Evolutionary conservation across 345 rosid genomes (phyloP).

Genomic region (Durio zibethinus): DNA sequence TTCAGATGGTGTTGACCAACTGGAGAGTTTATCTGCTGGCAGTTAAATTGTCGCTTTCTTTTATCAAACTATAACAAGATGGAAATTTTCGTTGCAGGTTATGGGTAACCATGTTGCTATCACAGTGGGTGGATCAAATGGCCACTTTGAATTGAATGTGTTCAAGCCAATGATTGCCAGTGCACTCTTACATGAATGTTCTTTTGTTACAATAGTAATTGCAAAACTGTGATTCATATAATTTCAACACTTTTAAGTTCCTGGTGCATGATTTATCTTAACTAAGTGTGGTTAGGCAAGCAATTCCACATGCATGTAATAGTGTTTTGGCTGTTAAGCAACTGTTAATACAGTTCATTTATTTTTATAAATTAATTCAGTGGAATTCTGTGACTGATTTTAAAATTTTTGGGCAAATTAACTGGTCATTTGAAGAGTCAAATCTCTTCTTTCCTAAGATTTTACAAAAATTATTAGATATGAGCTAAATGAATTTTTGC

Average conservation of each 20-base stretch:
- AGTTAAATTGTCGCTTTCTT: slow-evolving; percentile 7
- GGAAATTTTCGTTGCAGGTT: slow-evolving; percentile 45
- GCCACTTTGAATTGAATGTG: slow-evolving; percentile 91
- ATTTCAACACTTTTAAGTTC: background rate
- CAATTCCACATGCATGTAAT: background rate
- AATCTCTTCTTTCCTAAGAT: background rate
- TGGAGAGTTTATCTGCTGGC: background rate
- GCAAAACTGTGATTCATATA: background rate
- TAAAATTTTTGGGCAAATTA: background rate
- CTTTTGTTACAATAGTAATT: background rate
- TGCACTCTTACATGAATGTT: slow-evolving; percentile 74
- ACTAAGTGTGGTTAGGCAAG: background rate
- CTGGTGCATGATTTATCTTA: background rate
- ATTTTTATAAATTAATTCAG: background rate
- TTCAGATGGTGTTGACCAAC: slow-evolving; percentile 6
- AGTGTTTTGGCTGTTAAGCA: background rate
- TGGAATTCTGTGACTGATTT: background rate
- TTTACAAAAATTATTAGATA: background rate
- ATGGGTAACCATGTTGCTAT: slow-evolving; percentile 93
- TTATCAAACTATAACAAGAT: background rate
- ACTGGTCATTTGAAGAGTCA: background rate
- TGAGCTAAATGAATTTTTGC: background rate
- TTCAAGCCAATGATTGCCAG: slow-evolving; percentile 97
- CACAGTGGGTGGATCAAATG: slow-evolving; percentile 92
- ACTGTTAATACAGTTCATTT: background rate